Base-by-base conservation (phyloP, 2,329 filamentous ascomycete genomes). In the Seiridium cupressi region DNA sequence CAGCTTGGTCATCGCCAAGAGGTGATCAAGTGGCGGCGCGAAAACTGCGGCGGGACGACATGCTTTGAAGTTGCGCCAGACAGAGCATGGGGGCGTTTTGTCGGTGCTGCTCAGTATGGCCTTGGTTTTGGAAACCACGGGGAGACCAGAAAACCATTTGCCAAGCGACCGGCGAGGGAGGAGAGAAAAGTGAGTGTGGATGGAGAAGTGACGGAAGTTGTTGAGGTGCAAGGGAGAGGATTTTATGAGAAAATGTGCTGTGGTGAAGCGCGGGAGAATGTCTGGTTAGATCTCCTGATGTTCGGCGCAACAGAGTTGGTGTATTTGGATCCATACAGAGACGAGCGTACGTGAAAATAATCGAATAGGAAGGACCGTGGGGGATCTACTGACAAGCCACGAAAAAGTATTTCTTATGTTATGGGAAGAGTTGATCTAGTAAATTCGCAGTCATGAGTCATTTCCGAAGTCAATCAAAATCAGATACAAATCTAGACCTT, bases 31-130 rank as follows among this genome's bases (percentile, higher is more conserved):
- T 58, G 55, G 55, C 35, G 40, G 11, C 10, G 13, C 32, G 47
- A 49, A 13, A 58, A 51, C n/a, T 58, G 55, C 38, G 55, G 55
- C 13, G 46, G 32, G 5, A 47, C 54, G 13, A 46, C 54, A 35
- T 57, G 54, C 18, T 57, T 57, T 32, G 40, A 57, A 3, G 26
- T 36, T n/a, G 54, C 31, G 4, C 10, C 54, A 10, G 40, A 35
- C 5, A 31, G 54, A 6, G 18, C 40, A 5, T 48, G 35, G 40
- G 40, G 54, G 4, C 7, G 34, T 4, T 46, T 57, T 10, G 9
- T 48, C 18, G 32, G 34, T 32, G 32, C 26, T 40, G 54, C 42
- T 11, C 54, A 46, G 44, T 42, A 47, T 13, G 42, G 54, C 7
- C 26, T 57, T 9, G 26, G 54, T 6, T 34, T 57, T 13, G n/a